A percentile compares a stretch with the other conserved stretches of the same genome.
These are phyloP conservation scores for Trametes maxima DNA, from an alignment of 768 basidiomycete species.

Conservation along the genomic window DNA sequence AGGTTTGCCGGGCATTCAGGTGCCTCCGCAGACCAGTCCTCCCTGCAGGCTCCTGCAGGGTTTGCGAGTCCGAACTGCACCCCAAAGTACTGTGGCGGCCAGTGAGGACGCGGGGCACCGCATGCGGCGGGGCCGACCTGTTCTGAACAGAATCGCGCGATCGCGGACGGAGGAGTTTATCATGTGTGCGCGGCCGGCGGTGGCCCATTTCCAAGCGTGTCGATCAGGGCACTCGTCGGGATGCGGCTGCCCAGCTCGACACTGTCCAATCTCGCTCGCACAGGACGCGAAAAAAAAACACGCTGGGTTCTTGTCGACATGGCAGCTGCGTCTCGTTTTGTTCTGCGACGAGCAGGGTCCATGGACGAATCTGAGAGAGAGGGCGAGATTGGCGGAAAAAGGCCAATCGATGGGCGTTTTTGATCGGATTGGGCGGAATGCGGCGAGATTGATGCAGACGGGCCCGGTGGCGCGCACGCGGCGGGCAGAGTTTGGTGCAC, in stretches of 20 bases:
- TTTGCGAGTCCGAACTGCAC: not conserved
- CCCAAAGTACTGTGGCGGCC: not conserved
- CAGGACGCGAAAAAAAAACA: no score
- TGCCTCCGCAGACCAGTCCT: no score
- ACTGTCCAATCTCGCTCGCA: not conserved
- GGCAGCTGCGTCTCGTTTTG: no score
- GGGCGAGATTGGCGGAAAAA: not conserved
- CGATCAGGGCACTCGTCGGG: conserved; percentile 8
- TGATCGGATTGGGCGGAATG: no score
- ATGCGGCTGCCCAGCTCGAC: not conserved
- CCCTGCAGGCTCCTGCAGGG: no score
- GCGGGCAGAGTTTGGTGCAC: not conserved
- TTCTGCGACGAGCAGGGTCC: no score
- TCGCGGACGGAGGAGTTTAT: not conserved
- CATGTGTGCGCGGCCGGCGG: not conserved
- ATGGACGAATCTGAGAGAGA: not conserved
- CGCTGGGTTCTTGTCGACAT: no score
- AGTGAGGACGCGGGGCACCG: not conserved
- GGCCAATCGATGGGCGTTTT: not conserved
- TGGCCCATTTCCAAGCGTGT: not conserved
- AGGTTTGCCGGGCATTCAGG: no score
- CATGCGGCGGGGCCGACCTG: not conserved
- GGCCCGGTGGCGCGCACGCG: not conserved
- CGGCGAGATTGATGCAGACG: not conserved
- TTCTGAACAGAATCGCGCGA: not conserved